Percentiles rank a stretch among this genome's conserved stretches.
These are phyloP conservation scores for Heliosperma pusillum DNA, from an alignment of 148 eudicot species.

Conservation along the genomic window DNA sequence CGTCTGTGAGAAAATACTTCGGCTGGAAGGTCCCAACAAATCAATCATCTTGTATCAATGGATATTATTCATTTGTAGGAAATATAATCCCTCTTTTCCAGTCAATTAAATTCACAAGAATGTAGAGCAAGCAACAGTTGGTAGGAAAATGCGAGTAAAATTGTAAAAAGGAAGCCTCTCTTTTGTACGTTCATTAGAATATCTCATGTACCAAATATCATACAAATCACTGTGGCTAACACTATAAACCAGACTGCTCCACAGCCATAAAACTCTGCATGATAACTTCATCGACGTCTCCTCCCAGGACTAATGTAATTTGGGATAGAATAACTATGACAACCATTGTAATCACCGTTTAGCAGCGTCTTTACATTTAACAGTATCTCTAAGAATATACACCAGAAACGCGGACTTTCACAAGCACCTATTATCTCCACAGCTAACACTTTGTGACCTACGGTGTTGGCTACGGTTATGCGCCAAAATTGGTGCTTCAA, in stretches of 20 bases:
- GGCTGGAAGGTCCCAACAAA: no score
- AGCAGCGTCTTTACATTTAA: neutral
- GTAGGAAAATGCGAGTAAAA: no score
- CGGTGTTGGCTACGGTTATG: neutral
- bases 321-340: constrained; percentile 2
- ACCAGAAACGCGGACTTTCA: constrained; percentile 13
- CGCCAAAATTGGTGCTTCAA: constrained; percentile 15
- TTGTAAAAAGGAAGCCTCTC: neutral
- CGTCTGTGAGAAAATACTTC: no score
- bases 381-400: constrained; percentile 21
- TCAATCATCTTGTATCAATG: no score
- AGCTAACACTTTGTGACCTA: neutral
- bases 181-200: constrained; percentile 3
- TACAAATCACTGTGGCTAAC: constrained; percentile 14
- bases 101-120: neutral
- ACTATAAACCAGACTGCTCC: neutral
- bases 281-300: neutral
- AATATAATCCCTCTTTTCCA: no score
- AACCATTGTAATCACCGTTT: neutral
- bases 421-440: constrained; percentile 18
- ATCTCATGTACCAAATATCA: neutral
- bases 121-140: neutral
- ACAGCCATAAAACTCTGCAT: neutral
- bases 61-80: no score
- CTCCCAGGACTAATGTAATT: neutral